Conservation (phyloP, 2,329 filamentous ascomycete genomes). For the Ophiobolus disseminans region DNA sequence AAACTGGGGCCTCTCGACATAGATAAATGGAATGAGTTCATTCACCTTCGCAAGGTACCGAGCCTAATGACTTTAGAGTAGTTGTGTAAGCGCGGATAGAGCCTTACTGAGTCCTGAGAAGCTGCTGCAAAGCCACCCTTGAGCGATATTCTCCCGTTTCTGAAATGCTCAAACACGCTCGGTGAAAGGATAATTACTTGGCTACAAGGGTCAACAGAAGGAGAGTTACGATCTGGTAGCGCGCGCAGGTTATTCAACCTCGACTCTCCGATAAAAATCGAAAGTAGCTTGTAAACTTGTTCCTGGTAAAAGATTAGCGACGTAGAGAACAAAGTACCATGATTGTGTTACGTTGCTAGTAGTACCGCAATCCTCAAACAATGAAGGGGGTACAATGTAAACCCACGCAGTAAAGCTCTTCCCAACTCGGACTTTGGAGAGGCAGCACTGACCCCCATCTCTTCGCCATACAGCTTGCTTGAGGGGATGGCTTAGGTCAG, state of each 20-base stretch:
- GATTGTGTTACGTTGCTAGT: conserved; percentile 1
- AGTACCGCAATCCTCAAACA: conserved; percentile 6
- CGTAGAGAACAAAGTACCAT: background rate
- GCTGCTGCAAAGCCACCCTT: background rate
- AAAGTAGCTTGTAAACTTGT: background rate
- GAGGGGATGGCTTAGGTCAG: background rate
- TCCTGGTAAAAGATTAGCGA: background rate
- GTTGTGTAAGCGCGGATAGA: background rate
- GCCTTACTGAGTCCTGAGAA: conserved; percentile 9
- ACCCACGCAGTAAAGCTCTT: conserved; percentile 5
- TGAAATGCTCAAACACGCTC: conserved; percentile 17
- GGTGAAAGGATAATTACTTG: conserved; percentile 11
- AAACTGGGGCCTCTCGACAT: conserved; percentile 6
- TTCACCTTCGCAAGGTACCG: conserved; percentile 5
- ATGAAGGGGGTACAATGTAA: conserved; percentile 1
- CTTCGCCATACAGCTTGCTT: conserved; percentile 13
- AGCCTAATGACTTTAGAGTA: conserved; percentile 11
- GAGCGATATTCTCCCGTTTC: conserved; percentile 18
- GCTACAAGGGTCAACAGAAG: background rate
- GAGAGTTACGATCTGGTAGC: background rate
- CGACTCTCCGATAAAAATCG: conserved; percentile 2
- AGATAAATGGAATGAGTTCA: conserved; percentile 11
- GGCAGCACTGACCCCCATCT: conserved; percentile 16
- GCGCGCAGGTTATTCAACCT: conserved; percentile 4
- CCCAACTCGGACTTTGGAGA: conserved; percentile 11